These are phyloP conservation scores for Mrakia frigida DNA, from an alignment of 768 basidiomycete genomes.

Conservation along the genomic window DNA sequence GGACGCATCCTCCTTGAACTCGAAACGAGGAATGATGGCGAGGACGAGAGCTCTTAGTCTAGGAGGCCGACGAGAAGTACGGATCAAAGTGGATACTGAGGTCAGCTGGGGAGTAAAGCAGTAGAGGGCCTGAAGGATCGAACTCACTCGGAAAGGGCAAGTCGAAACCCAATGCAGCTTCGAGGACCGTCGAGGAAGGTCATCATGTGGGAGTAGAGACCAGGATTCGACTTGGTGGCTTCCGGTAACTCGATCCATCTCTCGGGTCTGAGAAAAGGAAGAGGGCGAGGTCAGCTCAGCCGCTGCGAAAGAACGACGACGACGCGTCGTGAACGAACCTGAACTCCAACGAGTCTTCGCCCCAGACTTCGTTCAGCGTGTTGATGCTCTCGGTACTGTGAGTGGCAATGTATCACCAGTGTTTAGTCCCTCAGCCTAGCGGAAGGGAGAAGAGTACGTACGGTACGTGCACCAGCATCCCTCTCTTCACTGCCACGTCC, in stretches of 20 bases:
- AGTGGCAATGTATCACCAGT: not conserved
- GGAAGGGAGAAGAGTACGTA: not conserved
- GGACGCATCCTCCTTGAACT: no score
- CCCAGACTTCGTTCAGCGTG: not conserved
- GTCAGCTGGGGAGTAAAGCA: not conserved
- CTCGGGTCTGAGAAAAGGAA: not conserved
- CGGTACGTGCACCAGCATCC: not conserved
- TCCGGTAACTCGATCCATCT: not conserved
- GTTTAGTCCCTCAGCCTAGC: fast-evolving
- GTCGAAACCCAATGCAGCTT: not conserved
- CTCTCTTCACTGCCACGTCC: not conserved
- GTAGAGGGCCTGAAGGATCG: not conserved
- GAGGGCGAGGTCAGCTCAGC: not conserved
- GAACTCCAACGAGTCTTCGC: not conserved
- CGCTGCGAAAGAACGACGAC: not conserved
- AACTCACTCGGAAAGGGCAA: not conserved
- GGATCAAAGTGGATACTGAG: no score
- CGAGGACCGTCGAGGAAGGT: not conserved
- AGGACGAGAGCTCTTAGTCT: no score
- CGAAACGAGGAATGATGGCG: no score
- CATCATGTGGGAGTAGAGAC: not conserved
- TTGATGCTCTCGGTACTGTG: not conserved
- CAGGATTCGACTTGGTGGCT: not conserved
- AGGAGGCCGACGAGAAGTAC: no score
- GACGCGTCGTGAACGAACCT: not conserved